Base-by-base conservation (phyloP, 164 flowering plant species). In the Hamamelis virginiana region DNA sequence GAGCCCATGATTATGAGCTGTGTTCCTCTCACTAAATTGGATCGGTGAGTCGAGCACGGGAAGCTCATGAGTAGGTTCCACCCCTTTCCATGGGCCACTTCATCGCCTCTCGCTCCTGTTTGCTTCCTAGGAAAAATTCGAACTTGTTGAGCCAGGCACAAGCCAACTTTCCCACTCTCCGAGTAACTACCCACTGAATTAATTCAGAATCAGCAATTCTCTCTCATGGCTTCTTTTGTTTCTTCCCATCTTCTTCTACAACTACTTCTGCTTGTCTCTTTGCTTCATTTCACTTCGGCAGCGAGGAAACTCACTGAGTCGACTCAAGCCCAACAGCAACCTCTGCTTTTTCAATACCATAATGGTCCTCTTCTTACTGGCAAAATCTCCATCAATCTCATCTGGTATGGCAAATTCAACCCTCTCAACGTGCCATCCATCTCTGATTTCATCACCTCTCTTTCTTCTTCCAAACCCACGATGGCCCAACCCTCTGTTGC, bases 341-440 rank as follows among this genome's bases (percentile, higher is more conserved):
- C 41, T 6, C 2, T 33, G 41, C 4, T 67, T 21, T 56, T 79
- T 45, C 26, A 57, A 45, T 83, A 83, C 82, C 86, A 83, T 72
- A 74, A 77, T 43, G 86, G 86, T 9, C 77, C 82, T 63, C 79
- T 83, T 16, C 82, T 80, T 14, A 58, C 67, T 9, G 86, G 86
- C 8, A 72, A 76, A 57, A 68, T 80, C 59, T 23, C 81, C 9
- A 28, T 83, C 27, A 78, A 76, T 46, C 70, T 82, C 6, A 70
- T 82, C 22, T 82, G 83, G 83, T 82, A 82, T 23, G 86, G 86
- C 57, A 73, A 72, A 15, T 83, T 83, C 76, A 80, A 66, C 16
- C 81, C 86, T 68, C 80, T 33, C 82, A 80, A 50, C 26, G 66
- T n/a, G 76, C 84, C 15, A 74, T 83, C n/a, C 22, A 41, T 83